Conservation (phyloP, 2,329 filamentous ascomycete species). For the Tolypocladium tundrense region DNA sequence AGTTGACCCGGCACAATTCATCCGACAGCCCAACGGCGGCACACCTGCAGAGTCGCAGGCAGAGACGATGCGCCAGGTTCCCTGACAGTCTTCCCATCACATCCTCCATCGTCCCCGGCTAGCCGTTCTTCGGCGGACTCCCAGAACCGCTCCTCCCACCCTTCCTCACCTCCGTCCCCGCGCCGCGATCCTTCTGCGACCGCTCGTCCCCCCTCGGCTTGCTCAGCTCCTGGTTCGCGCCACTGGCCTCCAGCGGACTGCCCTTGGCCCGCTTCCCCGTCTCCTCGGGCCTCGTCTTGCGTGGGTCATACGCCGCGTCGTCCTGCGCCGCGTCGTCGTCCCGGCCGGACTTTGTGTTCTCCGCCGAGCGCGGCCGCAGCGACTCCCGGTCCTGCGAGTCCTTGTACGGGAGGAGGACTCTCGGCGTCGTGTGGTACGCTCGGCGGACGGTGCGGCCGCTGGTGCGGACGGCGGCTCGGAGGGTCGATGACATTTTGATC, state of each 20-base stretch:
- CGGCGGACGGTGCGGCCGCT: constrained; percentile 5
- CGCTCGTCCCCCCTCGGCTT: constrained; percentile 27
- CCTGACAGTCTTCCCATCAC: background rate
- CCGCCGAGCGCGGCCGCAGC: constrained; percentile 54
- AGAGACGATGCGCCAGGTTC: background rate
- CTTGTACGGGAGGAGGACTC: constrained; percentile 30
- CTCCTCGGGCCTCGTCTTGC: constrained; percentile 55
- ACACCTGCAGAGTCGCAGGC: background rate
- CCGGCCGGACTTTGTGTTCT: constrained; percentile 58
- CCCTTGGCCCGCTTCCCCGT: constrained; percentile 33
- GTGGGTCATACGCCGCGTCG: constrained; percentile 58
- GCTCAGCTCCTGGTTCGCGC: constrained; percentile 34
- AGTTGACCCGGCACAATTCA: too few relatives aligned
- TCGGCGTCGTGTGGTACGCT: constrained; percentile 21
- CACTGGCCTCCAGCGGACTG: constrained; percentile 29
- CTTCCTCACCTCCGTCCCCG: constrained; percentile 22
- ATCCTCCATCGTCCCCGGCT: background rate
- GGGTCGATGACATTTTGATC: background rate
- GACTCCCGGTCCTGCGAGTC: constrained; percentile 47
- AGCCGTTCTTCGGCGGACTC: constrained; percentile 20
- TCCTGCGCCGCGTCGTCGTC: constrained; percentile 48
- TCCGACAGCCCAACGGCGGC: too few relatives aligned
- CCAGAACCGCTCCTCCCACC: constrained; percentile 21
- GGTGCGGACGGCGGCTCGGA: background rate
- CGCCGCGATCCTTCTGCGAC: constrained; percentile 19